These are phyloP conservation scores for Leersia perrieri DNA, from an alignment of 176 grass and related monocot species.

Conservation along the genomic window DNA sequence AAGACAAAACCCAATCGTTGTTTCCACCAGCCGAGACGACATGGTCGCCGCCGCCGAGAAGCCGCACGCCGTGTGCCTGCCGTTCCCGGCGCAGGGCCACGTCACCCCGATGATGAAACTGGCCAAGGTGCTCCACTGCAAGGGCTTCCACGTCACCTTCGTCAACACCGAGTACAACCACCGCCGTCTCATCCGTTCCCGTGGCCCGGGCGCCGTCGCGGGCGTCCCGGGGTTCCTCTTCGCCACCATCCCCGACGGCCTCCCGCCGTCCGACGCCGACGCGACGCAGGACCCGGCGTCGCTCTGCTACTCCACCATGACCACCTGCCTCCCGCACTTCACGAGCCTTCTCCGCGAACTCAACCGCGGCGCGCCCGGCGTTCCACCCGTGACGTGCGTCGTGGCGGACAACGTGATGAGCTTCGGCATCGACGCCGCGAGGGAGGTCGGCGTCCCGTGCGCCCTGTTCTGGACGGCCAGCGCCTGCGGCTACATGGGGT, in stretches of 20 bases:
- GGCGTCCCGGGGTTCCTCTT: constrained; percentile 35
- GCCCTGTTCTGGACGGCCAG: constrained; percentile 51
- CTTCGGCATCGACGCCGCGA: constrained; percentile 43
- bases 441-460: constrained; percentile 34
- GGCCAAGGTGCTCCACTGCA: constrained; percentile 51
- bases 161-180: constrained; percentile 71
- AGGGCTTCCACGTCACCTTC: constrained; percentile 59
- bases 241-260: constrained; percentile 41
- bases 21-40: too few species aligned
- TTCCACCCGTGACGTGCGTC: constrained; percentile 54
- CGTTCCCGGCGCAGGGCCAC: constrained; percentile 50
- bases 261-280: too few species aligned
- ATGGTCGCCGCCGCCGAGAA: too few species aligned
- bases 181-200: constrained; percentile 28
- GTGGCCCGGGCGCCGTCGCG: neutral
- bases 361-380: neutral
- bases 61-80: constrained; percentile 32
- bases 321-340: constrained; percentile 33
- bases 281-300: constrained; percentile 34
- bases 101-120: constrained; percentile 64
- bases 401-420: constrained; percentile 41
- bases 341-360: constrained; percentile 10
- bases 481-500: constrained; percentile 39
- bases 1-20: too few species aligned
- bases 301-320: constrained; percentile 30